These are phyloP conservation scores for Porcisia hertigi DNA, from an alignment of 208 protist species.

Conservation along the genomic window DNA sequence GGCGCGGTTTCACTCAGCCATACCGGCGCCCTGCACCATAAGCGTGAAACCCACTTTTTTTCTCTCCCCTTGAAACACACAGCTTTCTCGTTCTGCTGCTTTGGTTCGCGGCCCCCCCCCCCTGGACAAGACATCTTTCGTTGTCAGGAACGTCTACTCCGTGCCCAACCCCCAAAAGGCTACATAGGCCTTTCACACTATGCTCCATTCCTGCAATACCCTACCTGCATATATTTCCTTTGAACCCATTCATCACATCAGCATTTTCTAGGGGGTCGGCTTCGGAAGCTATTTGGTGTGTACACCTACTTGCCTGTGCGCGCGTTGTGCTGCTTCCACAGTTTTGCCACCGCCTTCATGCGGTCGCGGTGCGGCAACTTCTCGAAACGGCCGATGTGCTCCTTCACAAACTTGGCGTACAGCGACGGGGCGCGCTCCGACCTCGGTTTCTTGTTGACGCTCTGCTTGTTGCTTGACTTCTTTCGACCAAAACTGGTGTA, in stretches of 20 bases:
- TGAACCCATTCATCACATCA: neutral
- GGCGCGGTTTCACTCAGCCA: no score
- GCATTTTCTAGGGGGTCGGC: neutral
- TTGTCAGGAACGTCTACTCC: no score
- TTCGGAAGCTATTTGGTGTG: neutral
- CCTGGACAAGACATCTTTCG: no score
- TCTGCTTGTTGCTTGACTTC: slow-evolving; percentile 15
- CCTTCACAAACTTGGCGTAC: slow-evolving; percentile 83
- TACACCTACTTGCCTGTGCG: slow-evolving; percentile 12
- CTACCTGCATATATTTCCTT: neutral
- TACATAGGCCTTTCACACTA: neutral
- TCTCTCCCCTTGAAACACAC: no score
- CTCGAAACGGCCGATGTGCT: slow-evolving; percentile 72
- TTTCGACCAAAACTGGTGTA: slow-evolving; percentile 31
- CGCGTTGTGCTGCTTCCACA: slow-evolving; percentile 80
- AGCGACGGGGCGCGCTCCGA: slow-evolving; percentile 33
- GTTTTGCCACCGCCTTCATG: slow-evolving; percentile 84
- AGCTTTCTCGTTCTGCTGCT: no score
- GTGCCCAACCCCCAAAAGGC: neutral
- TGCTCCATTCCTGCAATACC: neutral
- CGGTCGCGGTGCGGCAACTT: slow-evolving; percentile 75
- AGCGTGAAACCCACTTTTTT: no score
- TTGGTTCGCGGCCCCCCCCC: no score
- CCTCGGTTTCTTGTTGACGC: slow-evolving; percentile 26
- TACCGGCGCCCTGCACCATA: no score